Conservation (phyloP, 2,329 filamentous ascomycete genomes). For the Paraphaeosphaeria minitans region DNA sequence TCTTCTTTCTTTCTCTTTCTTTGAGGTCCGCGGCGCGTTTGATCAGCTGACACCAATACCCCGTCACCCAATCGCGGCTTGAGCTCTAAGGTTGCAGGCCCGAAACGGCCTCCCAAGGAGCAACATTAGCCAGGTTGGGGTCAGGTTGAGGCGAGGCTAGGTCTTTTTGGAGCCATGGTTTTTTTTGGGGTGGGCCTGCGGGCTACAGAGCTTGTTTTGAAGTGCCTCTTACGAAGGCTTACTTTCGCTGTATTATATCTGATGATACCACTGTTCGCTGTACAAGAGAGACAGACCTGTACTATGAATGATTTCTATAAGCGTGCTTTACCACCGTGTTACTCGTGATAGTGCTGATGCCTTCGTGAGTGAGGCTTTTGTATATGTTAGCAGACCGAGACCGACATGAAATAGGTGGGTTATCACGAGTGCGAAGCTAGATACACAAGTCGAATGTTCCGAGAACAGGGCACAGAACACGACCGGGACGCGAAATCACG, state of each 20-base stretch:
- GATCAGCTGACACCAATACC: slow-evolving; percentile 11
- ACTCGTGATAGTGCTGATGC: not conserved
- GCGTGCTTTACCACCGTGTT: not conserved
- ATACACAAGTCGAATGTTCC: not conserved
- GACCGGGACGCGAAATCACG: slow-evolving; percentile 1
- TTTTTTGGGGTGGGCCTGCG: not conserved
- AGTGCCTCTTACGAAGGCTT: not conserved
- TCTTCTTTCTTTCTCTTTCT: too few species aligned
- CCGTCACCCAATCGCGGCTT: slow-evolving; percentile 20
- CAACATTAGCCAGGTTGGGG: slow-evolving; percentile 24
- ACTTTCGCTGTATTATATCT: not conserved
- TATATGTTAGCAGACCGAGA: too few species aligned
- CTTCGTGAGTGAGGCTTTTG: too few species aligned
- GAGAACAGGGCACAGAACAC: not conserved
- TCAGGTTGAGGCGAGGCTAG: slow-evolving; percentile 13
- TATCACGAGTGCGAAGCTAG: not conserved
- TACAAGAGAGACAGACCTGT: not conserved
- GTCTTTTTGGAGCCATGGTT: not conserved
- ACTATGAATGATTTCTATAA: not conserved
- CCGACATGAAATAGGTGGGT: too few species aligned
- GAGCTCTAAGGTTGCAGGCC: slow-evolving; percentile 28
- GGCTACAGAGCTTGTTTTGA: not conserved
- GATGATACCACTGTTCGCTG: not conserved
- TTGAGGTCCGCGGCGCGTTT: slow-evolving; percentile 1
- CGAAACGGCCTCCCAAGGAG: slow-evolving; percentile 24